Percentiles rank a stretch among this genome's conserved stretches.
Conservation (phyloP, 1,284 basidiomycete species). For the Fistulinella staudtii region DNA sequence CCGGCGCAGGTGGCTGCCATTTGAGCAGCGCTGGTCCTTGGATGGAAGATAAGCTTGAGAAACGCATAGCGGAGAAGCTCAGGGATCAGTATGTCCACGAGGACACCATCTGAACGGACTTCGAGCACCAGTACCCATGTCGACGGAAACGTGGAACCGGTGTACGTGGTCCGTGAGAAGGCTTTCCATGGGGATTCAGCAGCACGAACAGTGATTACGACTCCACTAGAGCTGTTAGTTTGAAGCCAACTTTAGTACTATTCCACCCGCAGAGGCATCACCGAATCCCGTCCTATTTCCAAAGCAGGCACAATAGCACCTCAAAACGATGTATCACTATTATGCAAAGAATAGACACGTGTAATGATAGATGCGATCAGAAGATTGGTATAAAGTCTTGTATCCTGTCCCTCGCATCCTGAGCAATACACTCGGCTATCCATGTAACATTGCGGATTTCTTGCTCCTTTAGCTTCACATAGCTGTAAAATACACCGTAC, state of each 20-base stretch:
- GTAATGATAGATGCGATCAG: slow-evolving; percentile 31
- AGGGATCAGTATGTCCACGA: slow-evolving; percentile 1
- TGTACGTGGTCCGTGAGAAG: slow-evolving; percentile 12
- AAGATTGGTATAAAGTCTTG: slow-evolving; percentile 90
- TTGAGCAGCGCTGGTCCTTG: slow-evolving; percentile 64
- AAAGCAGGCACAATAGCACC: too few relatives aligned
- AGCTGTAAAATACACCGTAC: slow-evolving; percentile 89
- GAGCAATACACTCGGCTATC: slow-evolving; percentile 97
- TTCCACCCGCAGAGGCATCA: too few relatives aligned
- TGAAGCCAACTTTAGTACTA: too few relatives aligned
- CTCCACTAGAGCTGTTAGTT: too few relatives aligned
- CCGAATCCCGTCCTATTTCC: too few relatives aligned
- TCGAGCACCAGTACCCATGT: slow-evolving; percentile 7
- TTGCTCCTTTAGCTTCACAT: slow-evolving; percentile 98
- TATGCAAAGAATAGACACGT: slow-evolving; percentile 10
- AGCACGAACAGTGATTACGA: background rate
- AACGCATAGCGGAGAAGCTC: slow-evolving; percentile 12
- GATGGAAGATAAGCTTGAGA: slow-evolving; percentile 55
- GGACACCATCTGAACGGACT: slow-evolving; percentile 3
- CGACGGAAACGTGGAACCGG: background rate
- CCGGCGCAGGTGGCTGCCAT: slow-evolving; percentile 51
- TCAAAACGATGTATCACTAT: too few relatives aligned
- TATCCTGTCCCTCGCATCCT: slow-evolving; percentile 90
- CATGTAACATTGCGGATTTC: slow-evolving; percentile 96
- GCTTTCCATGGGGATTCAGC: background rate